Conservation (phyloP, 345 rosid genomes). For the Eucalyptus paniculata region DNA sequence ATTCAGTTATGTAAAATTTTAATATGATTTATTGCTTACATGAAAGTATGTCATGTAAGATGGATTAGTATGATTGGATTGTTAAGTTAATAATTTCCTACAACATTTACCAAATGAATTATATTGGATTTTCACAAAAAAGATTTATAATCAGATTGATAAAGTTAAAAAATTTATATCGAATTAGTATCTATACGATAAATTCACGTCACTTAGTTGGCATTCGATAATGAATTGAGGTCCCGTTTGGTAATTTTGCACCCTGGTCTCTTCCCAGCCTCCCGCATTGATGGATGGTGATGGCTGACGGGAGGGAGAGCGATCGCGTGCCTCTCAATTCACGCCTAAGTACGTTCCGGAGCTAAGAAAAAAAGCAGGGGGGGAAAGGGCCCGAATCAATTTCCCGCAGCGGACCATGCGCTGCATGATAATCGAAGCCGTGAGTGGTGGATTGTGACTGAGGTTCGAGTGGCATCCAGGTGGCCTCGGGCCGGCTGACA, state of each 20-base stretch:
- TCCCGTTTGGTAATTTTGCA: background rate
- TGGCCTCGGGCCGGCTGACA: background rate
- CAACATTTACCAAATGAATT: background rate
- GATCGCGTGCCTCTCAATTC: background rate
- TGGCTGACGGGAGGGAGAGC: background rate
- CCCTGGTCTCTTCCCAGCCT: background rate
- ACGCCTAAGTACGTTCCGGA: background rate
- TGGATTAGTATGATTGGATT: rapidly evolving
- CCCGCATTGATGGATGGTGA: background rate
- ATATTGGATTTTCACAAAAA: background rate
- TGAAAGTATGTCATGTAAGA: rapidly evolving
- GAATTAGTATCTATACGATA: background rate
- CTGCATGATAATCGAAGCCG: background rate
- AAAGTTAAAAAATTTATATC: background rate
- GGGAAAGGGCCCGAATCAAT: background rate
- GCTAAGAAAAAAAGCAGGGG: background rate
- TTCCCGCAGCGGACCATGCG: background rate
- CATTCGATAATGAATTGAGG: too few relatives aligned
- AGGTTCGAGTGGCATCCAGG: background rate
- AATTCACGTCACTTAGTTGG: too few relatives aligned
- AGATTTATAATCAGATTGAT: rapidly evolving
- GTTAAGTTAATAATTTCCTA: background rate
- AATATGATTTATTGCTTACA: background rate
- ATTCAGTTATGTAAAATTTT: background rate
- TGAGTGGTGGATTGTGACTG: background rate